Conservation (phyloP, 345 rosid species). For the Crucihimalaya himalaica region DNA sequence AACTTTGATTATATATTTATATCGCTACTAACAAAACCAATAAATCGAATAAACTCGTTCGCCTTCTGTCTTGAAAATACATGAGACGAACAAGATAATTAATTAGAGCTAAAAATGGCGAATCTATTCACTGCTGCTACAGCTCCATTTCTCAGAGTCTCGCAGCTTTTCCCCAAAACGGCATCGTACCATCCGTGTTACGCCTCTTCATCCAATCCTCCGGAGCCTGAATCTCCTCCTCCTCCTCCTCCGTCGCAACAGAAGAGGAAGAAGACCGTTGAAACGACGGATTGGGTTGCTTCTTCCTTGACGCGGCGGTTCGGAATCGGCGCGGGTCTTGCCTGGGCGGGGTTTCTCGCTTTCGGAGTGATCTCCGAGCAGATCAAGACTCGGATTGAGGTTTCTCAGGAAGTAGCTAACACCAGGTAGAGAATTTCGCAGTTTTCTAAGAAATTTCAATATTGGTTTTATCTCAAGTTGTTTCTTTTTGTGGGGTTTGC, state of each 20-base stretch:
- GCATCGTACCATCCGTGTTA: conserved; percentile 26
- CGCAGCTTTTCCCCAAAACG: conserved; percentile 24
- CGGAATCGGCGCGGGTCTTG: conserved; percentile 91
- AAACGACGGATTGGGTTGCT: conserved; percentile 86
- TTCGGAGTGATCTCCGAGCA: conserved; percentile 88
- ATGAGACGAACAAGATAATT: conserved; percentile 20
- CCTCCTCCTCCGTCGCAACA: conserved; percentile 44
- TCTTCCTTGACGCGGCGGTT: conserved; percentile 80
- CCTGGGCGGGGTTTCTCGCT: conserved; percentile 82
- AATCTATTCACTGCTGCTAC: conserved; percentile 20
- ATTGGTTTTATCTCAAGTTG: not conserved
- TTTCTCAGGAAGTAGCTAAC: conserved; percentile 73
- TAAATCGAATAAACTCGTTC: not conserved
- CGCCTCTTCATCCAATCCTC: conserved; percentile 37
- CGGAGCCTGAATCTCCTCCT: conserved; percentile 21
- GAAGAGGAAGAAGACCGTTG: conserved; percentile 50
- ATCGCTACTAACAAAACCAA: not conserved
- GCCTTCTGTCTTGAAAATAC: not conserved
- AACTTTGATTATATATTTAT: not conserved
- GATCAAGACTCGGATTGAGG: conserved; percentile 81
- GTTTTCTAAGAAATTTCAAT: not conserved
- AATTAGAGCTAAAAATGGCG: conserved; percentile 15
- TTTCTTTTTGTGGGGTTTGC: conserved; percentile 10
- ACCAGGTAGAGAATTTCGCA: conserved; percentile 48
- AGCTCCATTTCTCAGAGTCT: conserved; percentile 29